Evolutionary conservation across 345 rosid genomes (phyloP), one percentile per base, ranked within the genome.

Genomic region (Salix arbutifolia): DNA sequence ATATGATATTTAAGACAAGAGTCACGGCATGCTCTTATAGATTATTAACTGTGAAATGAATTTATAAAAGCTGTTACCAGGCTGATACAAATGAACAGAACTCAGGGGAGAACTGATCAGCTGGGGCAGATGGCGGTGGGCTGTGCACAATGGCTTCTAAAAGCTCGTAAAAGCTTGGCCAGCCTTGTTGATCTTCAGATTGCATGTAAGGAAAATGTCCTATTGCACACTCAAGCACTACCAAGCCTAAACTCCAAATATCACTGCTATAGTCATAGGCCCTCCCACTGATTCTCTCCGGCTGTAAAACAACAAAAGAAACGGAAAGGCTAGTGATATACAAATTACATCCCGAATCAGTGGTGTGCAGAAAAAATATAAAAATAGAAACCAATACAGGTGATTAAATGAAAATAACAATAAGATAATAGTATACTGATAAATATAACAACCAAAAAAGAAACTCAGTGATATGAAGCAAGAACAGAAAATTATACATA

Each of bases 221-320:
- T 16, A 91, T 93, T 67, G 98, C 97, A 72, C 96, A 93, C 82
- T 95, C 96, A 62, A 95, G 90, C 80, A 95, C 83, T 28, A 91
- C 91, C 77, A 95, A 81, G 13, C 99, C 99, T 72, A 95, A 84
- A 87, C 99, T 95, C 99, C 99, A 95, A 80, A 95, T 93, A 79
- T 95, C 99, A 83, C 98, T 95, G 85, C 90, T 93, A 42, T 77
- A 81, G 68, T 91, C 87, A 75, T 93, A 84, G 25, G 76, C 74
- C 72, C 78, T 78, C 38, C 93, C 99, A 44, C 65, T 76, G 53
- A 95, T 93, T 83, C 99, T 90, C 89, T 93, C 99, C 23, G 99
- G 99, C 99, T 93, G 81, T 38, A 38, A 75, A 58, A 66, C 42
- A n/a, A 48, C 94, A 71, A 46, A 46, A 46, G 50, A 14, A 46